Evolutionary conservation across 1,139 yeast genomes (phyloP).

Genomic region (Trichomonascaceae sp.): DNA sequence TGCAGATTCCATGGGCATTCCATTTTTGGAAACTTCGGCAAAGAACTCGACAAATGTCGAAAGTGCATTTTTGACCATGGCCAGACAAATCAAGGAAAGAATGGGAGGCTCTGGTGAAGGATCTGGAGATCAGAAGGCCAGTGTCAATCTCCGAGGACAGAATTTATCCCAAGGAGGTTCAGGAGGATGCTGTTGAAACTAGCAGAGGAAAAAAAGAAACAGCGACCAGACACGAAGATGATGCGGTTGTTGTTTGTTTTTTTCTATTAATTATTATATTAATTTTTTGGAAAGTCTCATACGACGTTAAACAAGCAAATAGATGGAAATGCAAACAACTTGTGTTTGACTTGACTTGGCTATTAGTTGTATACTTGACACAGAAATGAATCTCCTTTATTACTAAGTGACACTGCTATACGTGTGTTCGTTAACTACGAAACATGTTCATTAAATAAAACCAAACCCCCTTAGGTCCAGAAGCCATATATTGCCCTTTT

Average conservation of each 20-base stretch:
- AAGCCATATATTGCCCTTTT: too few species aligned
- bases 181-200: constrained; percentile 69
- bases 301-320: not conserved
- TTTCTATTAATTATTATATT: too few species aligned
- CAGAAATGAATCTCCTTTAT: too few species aligned
- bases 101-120: constrained; percentile 67
- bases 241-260: not conserved
- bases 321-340: not conserved
- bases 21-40: constrained; percentile 95
- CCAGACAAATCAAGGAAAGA: constrained; percentile 95
- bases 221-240: not conserved
- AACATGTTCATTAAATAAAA: too few species aligned
- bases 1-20: constrained; percentile 93
- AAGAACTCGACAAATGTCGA: constrained; percentile 93
- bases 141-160: constrained; percentile 86
- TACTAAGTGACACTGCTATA: too few species aligned
- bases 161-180: constrained; percentile 63
- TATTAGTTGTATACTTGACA: not conserved
- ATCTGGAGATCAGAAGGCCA: constrained; percentile 44
- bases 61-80: constrained; percentile 98
- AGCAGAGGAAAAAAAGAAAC: too few species aligned
- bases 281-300: not conserved
- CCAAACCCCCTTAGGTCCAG: not conserved
- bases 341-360: too few species aligned
- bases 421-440: not conserved